Percentiles rank a stretch among this genome's conserved stretches.
Evolutionary conservation across 2,329 filamentous ascomycete species (phyloP).

Genomic region (Teratosphaeria nubilosa): DNA sequence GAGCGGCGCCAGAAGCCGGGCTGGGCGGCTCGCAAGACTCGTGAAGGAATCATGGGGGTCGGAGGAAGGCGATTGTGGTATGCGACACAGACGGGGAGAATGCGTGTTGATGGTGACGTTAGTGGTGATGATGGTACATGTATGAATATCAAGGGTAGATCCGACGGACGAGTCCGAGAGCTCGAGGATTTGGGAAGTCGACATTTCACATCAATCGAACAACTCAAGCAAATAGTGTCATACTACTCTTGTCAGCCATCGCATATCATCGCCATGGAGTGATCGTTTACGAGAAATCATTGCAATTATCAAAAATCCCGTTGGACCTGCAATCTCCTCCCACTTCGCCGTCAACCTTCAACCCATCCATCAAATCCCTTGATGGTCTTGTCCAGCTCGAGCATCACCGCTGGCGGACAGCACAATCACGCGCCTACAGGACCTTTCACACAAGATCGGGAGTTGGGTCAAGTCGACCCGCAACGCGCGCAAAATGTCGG

Average conservation of each 20-base stretch:
- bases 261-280: too few relatives aligned
- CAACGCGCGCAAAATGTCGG: constrained; percentile 8
- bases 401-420: not conserved
- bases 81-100: not conserved
- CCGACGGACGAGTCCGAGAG: not conserved
- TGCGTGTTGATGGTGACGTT: not conserved
- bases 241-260: not conserved
- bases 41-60: not conserved
- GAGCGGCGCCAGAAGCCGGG: constrained; percentile 49
- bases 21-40: constrained; percentile 1
- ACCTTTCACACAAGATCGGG: constrained; percentile 15
- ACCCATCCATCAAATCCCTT: not conserved
- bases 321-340: too few relatives aligned
- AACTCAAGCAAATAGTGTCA: not conserved
- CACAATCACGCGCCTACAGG: not conserved
- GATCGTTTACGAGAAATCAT: too few relatives aligned
- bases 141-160: not conserved
- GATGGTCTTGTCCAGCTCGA: constrained; percentile 2
- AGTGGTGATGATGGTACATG: not conserved
- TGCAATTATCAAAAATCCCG: too few relatives aligned
- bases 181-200: not conserved
- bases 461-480: constrained; percentile 19
- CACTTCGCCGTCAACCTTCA: not conserved
- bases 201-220: not conserved
- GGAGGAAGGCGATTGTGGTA: not conserved